Evolutionary conservation across 139 green algal genomes (phyloP).

Genomic region (Coelastrella sp.): DNA sequence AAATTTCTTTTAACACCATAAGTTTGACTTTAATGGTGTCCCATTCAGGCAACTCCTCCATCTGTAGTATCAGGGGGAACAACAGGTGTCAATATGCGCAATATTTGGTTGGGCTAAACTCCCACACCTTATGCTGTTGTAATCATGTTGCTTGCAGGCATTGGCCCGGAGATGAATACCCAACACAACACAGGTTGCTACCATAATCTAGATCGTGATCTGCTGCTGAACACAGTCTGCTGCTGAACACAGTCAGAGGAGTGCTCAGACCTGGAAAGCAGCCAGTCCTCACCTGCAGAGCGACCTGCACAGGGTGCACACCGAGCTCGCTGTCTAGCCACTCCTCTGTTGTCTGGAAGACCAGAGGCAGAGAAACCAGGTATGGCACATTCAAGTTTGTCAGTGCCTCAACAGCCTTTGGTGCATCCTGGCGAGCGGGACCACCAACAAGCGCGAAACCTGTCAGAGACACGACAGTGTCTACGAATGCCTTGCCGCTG

Average conservation of each 20-base stretch:
- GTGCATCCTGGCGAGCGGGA: constrained; percentile 88
- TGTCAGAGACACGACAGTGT: constrained; percentile 94
- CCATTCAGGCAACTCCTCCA: too few species aligned
- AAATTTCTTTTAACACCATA: too few species aligned
- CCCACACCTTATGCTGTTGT: too few species aligned
- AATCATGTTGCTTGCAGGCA: background rate
- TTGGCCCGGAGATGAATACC: background rate
- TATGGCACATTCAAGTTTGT: constrained; percentile 98
- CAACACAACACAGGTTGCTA: background rate
- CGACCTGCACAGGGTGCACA: constrained; percentile 98
- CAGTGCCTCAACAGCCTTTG: constrained; percentile 96
- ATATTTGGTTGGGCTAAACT: too few species aligned
- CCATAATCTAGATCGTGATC: background rate
- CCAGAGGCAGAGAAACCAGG: constrained; percentile 96
- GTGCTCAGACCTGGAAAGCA: background rate
- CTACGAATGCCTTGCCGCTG: constrained; percentile 81
- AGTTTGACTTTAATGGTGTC: too few species aligned
- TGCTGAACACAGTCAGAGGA: background rate
- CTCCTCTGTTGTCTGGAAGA: constrained; percentile 99
- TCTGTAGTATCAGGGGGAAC: too few species aligned
- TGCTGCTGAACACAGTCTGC: background rate
- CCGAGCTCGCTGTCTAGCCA: constrained; percentile 97
- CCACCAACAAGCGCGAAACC: constrained; percentile 95
- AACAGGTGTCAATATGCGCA: too few species aligned
- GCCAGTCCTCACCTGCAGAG: constrained; percentile 82